Base-by-base conservation (phyloP, 441 rosid genomes). In the Brassica balearica region DNA sequence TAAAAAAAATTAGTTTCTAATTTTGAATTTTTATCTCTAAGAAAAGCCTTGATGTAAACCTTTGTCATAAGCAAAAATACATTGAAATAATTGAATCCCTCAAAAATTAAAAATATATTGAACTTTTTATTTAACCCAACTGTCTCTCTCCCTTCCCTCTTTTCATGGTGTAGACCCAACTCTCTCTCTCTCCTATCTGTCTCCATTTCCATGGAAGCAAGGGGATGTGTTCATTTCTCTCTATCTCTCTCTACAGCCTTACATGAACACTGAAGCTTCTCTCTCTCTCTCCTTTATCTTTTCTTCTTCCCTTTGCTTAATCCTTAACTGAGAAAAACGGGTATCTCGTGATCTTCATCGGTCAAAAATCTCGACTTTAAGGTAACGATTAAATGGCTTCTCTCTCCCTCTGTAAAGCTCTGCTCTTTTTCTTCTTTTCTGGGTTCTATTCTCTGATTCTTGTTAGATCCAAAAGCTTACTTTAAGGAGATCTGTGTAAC, bases 91-190 rank as follows among this genome's bases (percentile, higher is more conserved):
- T 81, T 76, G 74, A 62, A 81, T 55, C 74, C 75, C 63, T 55
- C 55, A 17, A 63, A 64, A 38, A 9, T 7, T 1, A 8, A 58
- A 70, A 59, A 64, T 15, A 36, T 34, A 65, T 7, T 43, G 36
- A 34, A 83, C 84, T 83, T 82, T 67, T 67, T 71, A 85, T 84
- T 85, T 87, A 86, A 84, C 88, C 84, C 85, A 69, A 29, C 67
- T 60, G 7, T 48, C 17, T 61, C 74, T 68, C 79, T 75, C 73
- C 25, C 69, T 60, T 68, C 8, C 20, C 58, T 81, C 78, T 65
- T 73, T 75, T 66, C 82, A 80, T 84, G 68, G 84, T 84, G 84
- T 84, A 79, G 87, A 81, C 89, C 89, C 88, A 74, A 17, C 14
- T 80, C 51, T 74, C 55, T 68, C 46, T 72, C 48, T 78, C 56